A percentile compares a stretch with the other conserved stretches of the same genome.
These are phyloP conservation scores for Myriangium duriaei DNA, from an alignment of 2,329 filamentous ascomycete species.

Conservation along the genomic window DNA sequence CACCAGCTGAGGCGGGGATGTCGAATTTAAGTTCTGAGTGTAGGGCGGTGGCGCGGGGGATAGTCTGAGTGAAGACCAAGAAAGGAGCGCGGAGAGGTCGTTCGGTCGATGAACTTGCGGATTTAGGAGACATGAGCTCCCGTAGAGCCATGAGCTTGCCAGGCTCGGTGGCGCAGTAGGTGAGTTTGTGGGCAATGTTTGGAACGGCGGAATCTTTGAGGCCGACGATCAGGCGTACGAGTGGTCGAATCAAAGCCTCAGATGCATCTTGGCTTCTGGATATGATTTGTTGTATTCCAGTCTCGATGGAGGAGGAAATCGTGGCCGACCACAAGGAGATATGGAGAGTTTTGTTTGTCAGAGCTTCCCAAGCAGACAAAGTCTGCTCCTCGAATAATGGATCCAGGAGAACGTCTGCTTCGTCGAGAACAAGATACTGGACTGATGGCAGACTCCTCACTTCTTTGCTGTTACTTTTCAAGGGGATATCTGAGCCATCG, in stretches of 20 bases:
- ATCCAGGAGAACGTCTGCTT: constrained; percentile 89
- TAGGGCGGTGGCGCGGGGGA: constrained; percentile 75
- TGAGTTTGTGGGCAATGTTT: constrained; percentile 77
- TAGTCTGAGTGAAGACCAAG: constrained; percentile 92
- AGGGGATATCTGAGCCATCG: constrained; percentile 33
- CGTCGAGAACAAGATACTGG: constrained; percentile 68
- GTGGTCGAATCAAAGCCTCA: constrained; percentile 25
- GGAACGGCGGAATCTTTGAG: constrained; percentile 92
- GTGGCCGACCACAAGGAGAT: constrained; percentile 91
- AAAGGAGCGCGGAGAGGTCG: constrained; percentile 67
- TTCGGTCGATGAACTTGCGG: constrained; percentile 41
- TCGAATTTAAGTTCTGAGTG: constrained; percentile 89
- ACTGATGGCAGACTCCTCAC: constrained; percentile 39
- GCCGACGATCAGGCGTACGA: constrained; percentile 84
- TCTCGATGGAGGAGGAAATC: constrained; percentile 87
- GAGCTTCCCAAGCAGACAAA: constrained; percentile 68
- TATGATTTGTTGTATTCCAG: constrained; percentile 58
- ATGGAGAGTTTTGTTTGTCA: constrained; percentile 55
- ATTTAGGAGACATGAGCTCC: constrained; percentile 70
- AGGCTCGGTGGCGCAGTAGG: constrained; percentile 83
- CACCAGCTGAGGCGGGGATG: constrained; percentile 78
- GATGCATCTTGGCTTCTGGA: constrained; percentile 20
- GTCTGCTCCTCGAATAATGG: constrained; percentile 84
- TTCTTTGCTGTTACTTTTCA: constrained; percentile 41
- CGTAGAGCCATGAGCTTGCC: constrained; percentile 87